Evolutionary conservation across 139 green algal genomes (phyloP), one percentile per base, ranked within the genome.

Genomic region (Picochlorum sp.): DNA sequence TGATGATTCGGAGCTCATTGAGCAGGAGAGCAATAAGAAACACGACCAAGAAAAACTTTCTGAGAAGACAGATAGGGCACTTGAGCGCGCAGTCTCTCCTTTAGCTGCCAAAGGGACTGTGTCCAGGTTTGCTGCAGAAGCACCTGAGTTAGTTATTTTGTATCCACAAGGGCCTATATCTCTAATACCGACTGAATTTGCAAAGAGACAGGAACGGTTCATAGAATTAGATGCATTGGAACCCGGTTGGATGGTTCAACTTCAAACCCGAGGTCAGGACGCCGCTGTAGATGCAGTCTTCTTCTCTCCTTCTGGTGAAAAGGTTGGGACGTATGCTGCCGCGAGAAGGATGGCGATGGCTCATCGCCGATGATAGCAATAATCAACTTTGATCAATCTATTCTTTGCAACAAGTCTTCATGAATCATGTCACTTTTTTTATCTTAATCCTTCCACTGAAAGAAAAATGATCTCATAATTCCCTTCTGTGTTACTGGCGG

Each of bases 141-240:
- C 53, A 28, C 28, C 32, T 26, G 29, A 49, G 51, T 5, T 55
- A 18, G 49, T 32, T 32, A 9, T n/a, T 33, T n/a, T 53, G 0
- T 29, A 32, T 13, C 24, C 29, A 12, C 29, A 65, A 4, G 86
- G 87, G 0, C 63, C 75, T 1, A 78, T 95, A 13, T 36, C 43
- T 0, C 75, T 22, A 5, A 44, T 96, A 10, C 86, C 87, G 4
- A 85, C 94, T 36, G 81, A 82, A 50, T 69, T 83, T 41, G 82
- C 73, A 2, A 80, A 74, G 2, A 53, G 89, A 9, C 71, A 75
- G 24, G 84, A 92, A 60, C 74, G 85, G 28, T 96, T 95, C 73
- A 65, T 73, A 26, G 85, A 93, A 67, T 71, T 96, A 41, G 89
- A 96, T 58, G 33, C 44, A 16, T 59, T 94, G 55, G 77, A 96